Percentiles rank a stretch among this genome's conserved stretches.
Evolutionary conservation across 768 basidiomycete species (phyloP).

Genomic region (Xerocomus spinulosus): DNA sequence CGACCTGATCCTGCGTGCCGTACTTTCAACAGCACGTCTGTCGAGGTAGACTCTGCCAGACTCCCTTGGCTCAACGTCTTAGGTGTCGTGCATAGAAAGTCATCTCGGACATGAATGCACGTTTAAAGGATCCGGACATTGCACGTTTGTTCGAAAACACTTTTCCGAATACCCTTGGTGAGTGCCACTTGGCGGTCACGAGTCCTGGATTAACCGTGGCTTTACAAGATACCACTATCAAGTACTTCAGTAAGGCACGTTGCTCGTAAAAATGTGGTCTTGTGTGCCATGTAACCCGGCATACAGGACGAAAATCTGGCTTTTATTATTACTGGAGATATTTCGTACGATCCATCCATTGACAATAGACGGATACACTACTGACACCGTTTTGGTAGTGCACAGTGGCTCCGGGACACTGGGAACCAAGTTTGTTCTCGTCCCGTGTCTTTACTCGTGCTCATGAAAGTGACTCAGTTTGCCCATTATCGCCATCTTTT

Average conservation of each 20-base stretch:
- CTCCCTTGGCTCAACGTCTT: background rate
- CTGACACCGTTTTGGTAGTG: conserved; percentile 38
- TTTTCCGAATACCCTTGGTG: conserved; percentile 78
- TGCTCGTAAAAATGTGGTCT: background rate
- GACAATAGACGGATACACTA: background rate
- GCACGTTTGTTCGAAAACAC: conserved; percentile 79
- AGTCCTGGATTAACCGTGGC: background rate
- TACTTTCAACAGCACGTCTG: conserved; percentile 71
- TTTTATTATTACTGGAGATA: conserved; percentile 80
- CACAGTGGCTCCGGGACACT: conserved; percentile 81
- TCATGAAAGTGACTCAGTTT: conserved; percentile 41
- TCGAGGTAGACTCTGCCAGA: conserved; percentile 48
- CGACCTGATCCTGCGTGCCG: conserved; percentile 63
- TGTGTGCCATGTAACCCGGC: conserved; percentile 3
- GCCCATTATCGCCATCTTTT: conserved; percentile 64
- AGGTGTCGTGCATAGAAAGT: conserved; percentile 46
- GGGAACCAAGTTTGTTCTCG: conserved; percentile 57
- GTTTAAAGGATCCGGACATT: conserved; percentile 72
- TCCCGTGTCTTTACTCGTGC: background rate
- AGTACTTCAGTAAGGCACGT: conserved; percentile 62
- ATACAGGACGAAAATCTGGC: conserved; percentile 63
- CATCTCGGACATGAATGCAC: conserved; percentile 64
- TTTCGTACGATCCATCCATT: conserved; percentile 50
- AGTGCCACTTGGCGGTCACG: conserved; percentile 10
- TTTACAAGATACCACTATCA: conserved; percentile 67